Percentiles rank a stretch among this genome's conserved stretches.
phyloP scores from a whole-genome alignment of 306 rosid genomes.

The Acmispon strigosus region DNA sequence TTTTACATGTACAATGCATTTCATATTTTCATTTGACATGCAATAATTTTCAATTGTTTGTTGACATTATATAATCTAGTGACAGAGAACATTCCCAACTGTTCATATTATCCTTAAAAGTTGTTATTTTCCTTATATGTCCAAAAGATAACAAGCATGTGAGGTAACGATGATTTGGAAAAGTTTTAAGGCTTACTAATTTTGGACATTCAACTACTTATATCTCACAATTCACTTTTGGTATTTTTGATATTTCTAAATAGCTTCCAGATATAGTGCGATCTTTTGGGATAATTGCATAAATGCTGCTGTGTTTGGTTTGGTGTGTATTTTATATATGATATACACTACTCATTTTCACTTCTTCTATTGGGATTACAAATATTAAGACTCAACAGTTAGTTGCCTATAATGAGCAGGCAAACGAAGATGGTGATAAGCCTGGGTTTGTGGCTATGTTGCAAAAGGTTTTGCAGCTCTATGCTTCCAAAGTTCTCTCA shows the following conservation, averaged over 20 bases:
- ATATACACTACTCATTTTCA: background rate
- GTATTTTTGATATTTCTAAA: background rate
- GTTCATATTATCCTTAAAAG: no score
- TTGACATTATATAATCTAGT: no score
- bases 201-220: background rate
- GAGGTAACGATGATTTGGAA: background rate
- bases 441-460: conserved; percentile 97
- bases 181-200: background rate
- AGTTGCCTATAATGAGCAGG: conserved; percentile 46
- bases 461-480: conserved; percentile 88
- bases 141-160: background rate
- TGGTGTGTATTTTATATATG: background rate
- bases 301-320: background rate
- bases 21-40: no score
- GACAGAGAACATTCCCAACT: no score
- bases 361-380: background rate
- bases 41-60: no score
- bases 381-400: conserved; percentile 1
- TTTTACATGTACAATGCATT: no score
- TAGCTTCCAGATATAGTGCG: background rate
- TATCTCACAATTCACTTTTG: background rate
- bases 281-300: background rate
- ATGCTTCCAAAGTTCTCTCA: conserved; percentile 82
- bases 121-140: background rate
- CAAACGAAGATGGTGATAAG: conserved; percentile 91